Base-by-base conservation (phyloP, 345 rosid species). In the Eucalyptus brandiana region DNA sequence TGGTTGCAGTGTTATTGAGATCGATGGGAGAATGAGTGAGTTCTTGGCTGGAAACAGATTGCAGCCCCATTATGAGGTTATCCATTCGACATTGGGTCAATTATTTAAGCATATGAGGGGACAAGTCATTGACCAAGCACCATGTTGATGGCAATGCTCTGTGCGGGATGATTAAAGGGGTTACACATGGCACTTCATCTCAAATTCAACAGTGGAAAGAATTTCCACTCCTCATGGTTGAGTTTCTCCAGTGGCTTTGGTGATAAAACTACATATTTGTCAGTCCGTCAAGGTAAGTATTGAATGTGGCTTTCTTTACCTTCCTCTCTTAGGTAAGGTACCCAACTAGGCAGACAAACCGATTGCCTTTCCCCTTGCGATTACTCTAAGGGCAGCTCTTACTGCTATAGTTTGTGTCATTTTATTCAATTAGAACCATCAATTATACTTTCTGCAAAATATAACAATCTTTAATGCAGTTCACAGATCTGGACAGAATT, bases 1-100 rank as follows among this genome's bases (percentile, higher is more conserved):
- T 12, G 97, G 99, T 26, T 93, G 95, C 89, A 97, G 99, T 90
- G 89, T 91, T 86, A 94, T 96, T 89, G 97, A 97, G 92, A 81
- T 96, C 87, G 90, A 92, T 87, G 91, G 92, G 88, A 86, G 80
- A 50, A 95, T 94, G 90, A 94, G 93, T 3, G 96, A 95, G 92
- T 96, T 96, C 87, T 89, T 94, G 56, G 93, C 97, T 87, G 98
- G 98, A 87, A 94, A 94, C 87, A 92, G 92, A 90, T 86, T 87
- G 50, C 95, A 94, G 76, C 91, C 93, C 26, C 85, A 86, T 45
- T 91, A 93, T 93, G 91, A 90, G 83, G 21, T 49, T 54, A 91
- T 95, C 44, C 90, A 88, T 42, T 87, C 90, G 21, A 93, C 90
- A 50, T 88, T 96, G 86, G 88, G 86, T 88, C 93, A 91, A 86